Percentiles rank a stretch among this genome's conserved stretches.
These are phyloP conservation scores for Clitocybe nebularis DNA, from an alignment of 1,284 basidiomycete species.

Conservation along the genomic window DNA sequence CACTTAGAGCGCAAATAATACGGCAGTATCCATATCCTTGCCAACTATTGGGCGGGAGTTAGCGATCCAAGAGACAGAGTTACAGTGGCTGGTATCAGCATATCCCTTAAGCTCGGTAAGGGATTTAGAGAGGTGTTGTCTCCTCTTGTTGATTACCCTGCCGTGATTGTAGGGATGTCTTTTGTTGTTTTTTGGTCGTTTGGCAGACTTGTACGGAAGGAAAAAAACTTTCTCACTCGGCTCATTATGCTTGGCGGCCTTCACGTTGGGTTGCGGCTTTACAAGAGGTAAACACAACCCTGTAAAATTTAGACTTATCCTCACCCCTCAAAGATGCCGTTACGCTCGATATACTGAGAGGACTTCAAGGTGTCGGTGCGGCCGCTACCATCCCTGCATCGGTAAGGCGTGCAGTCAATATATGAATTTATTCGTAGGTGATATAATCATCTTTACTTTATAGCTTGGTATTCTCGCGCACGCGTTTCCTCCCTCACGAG, in stretches of 20 bases:
- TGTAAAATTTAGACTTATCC: neutral
- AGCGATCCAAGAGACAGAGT: slow-evolving; percentile 39
- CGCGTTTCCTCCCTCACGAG: slow-evolving; percentile 63
- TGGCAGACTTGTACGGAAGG: slow-evolving; percentile 72
- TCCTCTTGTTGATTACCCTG: no score
- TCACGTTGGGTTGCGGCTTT: slow-evolving; percentile 56
- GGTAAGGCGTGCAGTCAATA: no score
- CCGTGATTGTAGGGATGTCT: slow-evolving; percentile 74
- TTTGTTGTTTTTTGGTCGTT: slow-evolving; percentile 63
- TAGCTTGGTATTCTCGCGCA: slow-evolving; percentile 78
- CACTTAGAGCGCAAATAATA: slow-evolving; percentile 43
- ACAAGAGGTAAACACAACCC: slow-evolving; percentile 31
- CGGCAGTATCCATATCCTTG: slow-evolving; percentile 52
- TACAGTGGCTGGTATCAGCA: slow-evolving; percentile 64
- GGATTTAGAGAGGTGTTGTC: neutral
- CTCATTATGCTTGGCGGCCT: slow-evolving; percentile 38
- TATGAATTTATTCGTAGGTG: no score
- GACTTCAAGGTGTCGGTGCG: slow-evolving; percentile 65
- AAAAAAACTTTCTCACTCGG: slow-evolving; percentile 61
- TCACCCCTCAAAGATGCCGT: slow-evolving; percentile 37
- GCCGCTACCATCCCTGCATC: slow-evolving; percentile 69
- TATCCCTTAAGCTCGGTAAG: slow-evolving; percentile 46
- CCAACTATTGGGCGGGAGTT: slow-evolving; percentile 58
- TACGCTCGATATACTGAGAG: slow-evolving; percentile 62
- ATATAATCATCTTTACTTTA: no score